Conservation (phyloP, 257 asterid species). For the Lantana camara region DNA sequence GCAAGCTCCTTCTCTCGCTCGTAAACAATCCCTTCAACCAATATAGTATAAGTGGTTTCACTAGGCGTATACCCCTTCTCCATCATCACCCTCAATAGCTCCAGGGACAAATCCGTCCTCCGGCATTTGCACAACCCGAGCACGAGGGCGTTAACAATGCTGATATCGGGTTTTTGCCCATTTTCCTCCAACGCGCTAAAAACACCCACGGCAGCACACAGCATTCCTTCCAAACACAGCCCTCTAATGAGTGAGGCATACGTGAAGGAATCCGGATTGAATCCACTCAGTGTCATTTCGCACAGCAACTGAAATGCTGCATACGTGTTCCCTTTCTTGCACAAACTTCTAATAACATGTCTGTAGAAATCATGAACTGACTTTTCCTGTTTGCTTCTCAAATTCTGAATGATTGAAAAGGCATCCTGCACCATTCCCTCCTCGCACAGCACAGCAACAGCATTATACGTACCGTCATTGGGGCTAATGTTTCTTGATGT, state of each 20-base stretch:
- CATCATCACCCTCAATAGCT: constrained; percentile 60
- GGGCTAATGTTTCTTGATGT: constrained; percentile 51
- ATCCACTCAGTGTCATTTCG: constrained; percentile 62
- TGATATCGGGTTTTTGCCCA: constrained; percentile 56
- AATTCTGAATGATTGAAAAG: constrained; percentile 58
- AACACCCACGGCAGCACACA: constrained; percentile 63
- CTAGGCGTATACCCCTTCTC: constrained; percentile 65
- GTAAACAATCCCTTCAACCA: constrained; percentile 73
- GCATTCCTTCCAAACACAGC: constrained; percentile 76
- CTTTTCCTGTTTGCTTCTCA: constrained; percentile 52
- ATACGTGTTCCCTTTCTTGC: constrained; percentile 75
- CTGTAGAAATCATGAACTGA: constrained; percentile 61
- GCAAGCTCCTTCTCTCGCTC: constrained; percentile 72
- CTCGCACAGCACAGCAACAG: constrained; percentile 69
- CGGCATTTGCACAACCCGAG: constrained; percentile 80
- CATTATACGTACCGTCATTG: constrained; percentile 79
- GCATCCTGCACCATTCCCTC: constrained; percentile 78
- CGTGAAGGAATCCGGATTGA: constrained; percentile 71
- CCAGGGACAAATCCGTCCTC: constrained; percentile 70
- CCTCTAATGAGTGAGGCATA: constrained; percentile 82
- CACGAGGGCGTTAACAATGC: constrained; percentile 71
- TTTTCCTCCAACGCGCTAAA: constrained; percentile 62
- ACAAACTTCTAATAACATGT: constrained; percentile 58
- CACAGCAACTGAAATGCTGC: constrained; percentile 69
- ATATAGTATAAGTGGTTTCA: constrained; percentile 73